Base-by-base conservation (phyloP, 2,329 filamentous ascomycete genomes). In the Aphanocladium album region DNA sequence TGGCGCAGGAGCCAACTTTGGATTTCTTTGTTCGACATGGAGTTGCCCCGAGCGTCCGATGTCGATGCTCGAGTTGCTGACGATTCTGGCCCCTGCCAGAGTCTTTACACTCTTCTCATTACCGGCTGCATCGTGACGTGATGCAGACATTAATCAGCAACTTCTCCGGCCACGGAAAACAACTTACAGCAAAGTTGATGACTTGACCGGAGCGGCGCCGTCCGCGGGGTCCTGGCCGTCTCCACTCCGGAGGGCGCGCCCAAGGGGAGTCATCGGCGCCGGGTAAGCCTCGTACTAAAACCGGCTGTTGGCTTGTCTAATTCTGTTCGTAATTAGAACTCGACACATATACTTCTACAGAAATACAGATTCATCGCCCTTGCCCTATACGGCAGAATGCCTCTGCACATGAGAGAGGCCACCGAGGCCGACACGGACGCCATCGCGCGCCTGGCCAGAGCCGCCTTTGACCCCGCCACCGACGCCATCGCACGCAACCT, bases 361-460 rank as follows among this genome's bases (percentile, higher is more conserved):
- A 30, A 5, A 30, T 9, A 5, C 9, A 5, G 5, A 5, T 30
- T 30, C 5, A 30, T 5, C 30, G 5, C 5, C 5, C 30, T 30
- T 30, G 5, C 5, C 30, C 30, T 5, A 30, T 30, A 30, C 33
- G 3, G n/a, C 23, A 51, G 6, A 33, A 71, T 71, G 69, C 56
- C 69, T 14, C 63, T 70, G 35, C 53, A 51, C 6, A 46, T 71
- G 50, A 66, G 70, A 19, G 63, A 54, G 21, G 68, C 70, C 27
- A 65, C 60, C 16, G 62, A 66, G 46, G 64, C 63, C 46, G 70
- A 72, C 39, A 56, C 63, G n/a, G 57, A 60, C 11, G 61, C 60
- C n/a, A 65, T 71, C 46, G 70, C 65, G n/a, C 57, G 59, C 37
- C 63, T 72, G 52, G 65, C 62, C 45, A 35, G 21, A 11, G 64